These are phyloP conservation scores for Tieghemostelium lacteum DNA, from an alignment of 78 protist genomes.

Conservation along the genomic window DNA sequence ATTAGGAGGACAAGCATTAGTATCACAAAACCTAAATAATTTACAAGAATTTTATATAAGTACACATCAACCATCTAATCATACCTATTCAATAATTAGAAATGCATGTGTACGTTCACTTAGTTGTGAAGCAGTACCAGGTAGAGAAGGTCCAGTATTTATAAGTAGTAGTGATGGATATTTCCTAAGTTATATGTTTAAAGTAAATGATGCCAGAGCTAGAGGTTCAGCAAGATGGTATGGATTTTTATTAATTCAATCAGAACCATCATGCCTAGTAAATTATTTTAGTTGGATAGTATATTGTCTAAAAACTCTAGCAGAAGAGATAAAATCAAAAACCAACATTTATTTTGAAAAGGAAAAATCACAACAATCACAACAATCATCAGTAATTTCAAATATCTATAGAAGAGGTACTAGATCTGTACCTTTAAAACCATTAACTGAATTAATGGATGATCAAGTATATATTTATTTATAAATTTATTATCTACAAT, in stretches of 20 bases:
- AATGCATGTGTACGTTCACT: constrained; percentile 47
- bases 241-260: constrained; percentile 21
- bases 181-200: constrained; percentile 42
- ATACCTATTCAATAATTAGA: constrained; percentile 26
- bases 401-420: constrained; percentile 49
- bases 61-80: constrained; percentile 70
- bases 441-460: constrained; percentile 29
- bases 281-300: constrained; percentile 47
- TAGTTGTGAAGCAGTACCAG: constrained; percentile 54
- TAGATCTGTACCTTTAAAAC: constrained; percentile 10
- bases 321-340: constrained; percentile 32
- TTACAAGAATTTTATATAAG: constrained; percentile 15
- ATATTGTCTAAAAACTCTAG: constrained; percentile 23
- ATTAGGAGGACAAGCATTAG: constrained; percentile 11
- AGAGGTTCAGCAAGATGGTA: constrained; percentile 47
- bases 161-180: constrained; percentile 31
- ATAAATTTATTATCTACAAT: neutral
- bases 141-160: constrained; percentile 61
- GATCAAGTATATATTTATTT: neutral
- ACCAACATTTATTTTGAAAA: constrained; percentile 23
- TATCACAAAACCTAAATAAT: constrained; percentile 30
- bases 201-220: constrained; percentile 49
- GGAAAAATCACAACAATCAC: neutral
- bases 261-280: constrained; percentile 15
- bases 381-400: constrained; percentile 11